Base-by-base conservation (phyloP, 2,329 filamentous ascomycete species). In the Fusarium annulatum region DNA sequence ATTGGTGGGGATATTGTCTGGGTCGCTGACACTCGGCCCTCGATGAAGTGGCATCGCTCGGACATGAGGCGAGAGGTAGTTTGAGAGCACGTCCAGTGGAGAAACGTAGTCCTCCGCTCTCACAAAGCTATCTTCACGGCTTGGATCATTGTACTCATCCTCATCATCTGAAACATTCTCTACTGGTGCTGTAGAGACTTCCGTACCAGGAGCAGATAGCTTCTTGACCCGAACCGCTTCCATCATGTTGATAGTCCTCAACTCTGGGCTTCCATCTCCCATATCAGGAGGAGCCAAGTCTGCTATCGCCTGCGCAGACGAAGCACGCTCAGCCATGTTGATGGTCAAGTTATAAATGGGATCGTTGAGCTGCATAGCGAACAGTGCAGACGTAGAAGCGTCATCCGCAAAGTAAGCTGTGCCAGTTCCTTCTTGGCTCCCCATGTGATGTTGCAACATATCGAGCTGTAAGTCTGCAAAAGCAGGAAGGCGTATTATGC, bases 291-390 rank as follows among this genome's bases (percentile, higher is more conserved):
- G 52, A 21, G 61, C 53, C n/a, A 64, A 12, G 23, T 15, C 7
- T 7, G 61, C 36, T 5, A 64, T 3, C 0, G 30, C 19, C 2
- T 49, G 8, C 1, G 11, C 2, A 18, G 43, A 6, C 7, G 18
- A 21, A 7, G 28, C 15, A 3, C 21, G 7, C 4, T 55, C 23
- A 21, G 52, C 36, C 19, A 64, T 48, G 1, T 58, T 42, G 43
- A 64, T 43, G 19, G 43, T 60, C 28, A 64, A 21, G 43, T 64
- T 61, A 5, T 64, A 64, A 1, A 52, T 52, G 2, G 64, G 64
- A 23, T 67, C 64, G 1, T 63, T 67, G 19, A 67, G 36, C 6
- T 67, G 64, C 64, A 63, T 63, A 1, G 64, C 64, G 15, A 67
- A 39, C 6, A 67, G 16, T 7, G 64, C 64, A 18, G 64, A 62